Percentiles rank a stretch among this genome's conserved stretches.
These are phyloP conservation scores for Debaryomycetaceae sp. DNA, from an alignment of 1,139 yeast genomes.

Conservation along the genomic window DNA sequence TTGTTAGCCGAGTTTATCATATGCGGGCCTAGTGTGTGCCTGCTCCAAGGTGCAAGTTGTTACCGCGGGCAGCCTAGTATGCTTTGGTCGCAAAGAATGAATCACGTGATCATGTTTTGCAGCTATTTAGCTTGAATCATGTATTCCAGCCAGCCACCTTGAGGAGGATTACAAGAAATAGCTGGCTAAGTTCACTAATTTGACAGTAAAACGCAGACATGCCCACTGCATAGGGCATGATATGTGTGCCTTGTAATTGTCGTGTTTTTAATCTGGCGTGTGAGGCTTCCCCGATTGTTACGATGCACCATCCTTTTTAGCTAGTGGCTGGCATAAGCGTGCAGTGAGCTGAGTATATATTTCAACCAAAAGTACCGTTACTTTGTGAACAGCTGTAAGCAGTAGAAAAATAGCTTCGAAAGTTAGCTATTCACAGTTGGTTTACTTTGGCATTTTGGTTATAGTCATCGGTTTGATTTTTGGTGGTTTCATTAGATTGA, in stretches of 20 bases:
- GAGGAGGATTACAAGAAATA: background rate
- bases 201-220: background rate
- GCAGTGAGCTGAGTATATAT: background rate
- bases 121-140: background rate
- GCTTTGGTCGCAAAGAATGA: background rate
- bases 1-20: background rate
- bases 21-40: background rate
- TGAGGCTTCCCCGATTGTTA: background rate
- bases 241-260: too few species aligned
- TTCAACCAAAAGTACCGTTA: background rate
- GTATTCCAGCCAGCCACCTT: background rate
- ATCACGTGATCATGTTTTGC: background rate
- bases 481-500: conserved; percentile 8
- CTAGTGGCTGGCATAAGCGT: background rate
- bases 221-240: too few species aligned
- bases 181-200: background rate
- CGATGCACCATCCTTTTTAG: background rate
- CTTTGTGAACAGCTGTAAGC: background rate
- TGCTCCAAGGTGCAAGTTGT: background rate
- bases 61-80: background rate
- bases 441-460: background rate
- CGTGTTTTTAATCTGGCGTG: background rate
- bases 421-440: background rate
- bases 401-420: background rate
- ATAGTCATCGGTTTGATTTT: background rate